Conservation (phyloP, 2,329 filamentous ascomycete genomes). For the Truncatella angustata region DNA sequence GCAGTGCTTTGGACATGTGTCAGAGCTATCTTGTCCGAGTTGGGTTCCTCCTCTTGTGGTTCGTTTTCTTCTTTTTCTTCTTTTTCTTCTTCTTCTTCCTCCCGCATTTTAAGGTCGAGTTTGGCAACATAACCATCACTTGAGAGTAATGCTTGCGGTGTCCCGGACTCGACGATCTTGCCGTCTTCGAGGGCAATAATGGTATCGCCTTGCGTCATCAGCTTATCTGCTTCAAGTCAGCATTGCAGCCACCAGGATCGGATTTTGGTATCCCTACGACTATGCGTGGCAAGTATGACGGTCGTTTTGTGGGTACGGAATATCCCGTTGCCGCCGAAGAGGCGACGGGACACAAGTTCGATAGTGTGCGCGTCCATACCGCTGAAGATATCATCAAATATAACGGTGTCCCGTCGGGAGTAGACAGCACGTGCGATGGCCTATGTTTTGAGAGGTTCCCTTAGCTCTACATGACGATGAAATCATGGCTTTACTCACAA, state of each 20-base stretch:
- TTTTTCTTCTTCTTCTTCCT: neutral
- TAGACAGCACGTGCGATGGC: conserved; percentile 38
- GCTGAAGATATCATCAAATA: conserved; percentile 39
- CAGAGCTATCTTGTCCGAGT: neutral
- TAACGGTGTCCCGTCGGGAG: conserved; percentile 26
- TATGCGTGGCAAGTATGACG: conserved; percentile 22
- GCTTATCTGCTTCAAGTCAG: conserved; percentile 2
- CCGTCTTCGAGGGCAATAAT: conserved; percentile 5
- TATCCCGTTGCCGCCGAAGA: conserved; percentile 26
- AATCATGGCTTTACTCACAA: conserved; percentile 19
- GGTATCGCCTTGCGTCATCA: conserved; percentile 4
- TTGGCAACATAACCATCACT: conserved; percentile 6
- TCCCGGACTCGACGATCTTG: conserved; percentile 1
- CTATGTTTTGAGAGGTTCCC: conserved; percentile 15
- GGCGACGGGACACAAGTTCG: conserved; percentile 25
- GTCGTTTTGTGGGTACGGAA: conserved; percentile 30
- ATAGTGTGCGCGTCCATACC: conserved; percentile 35
- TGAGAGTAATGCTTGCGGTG: neutral
- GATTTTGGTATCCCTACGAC: conserved; percentile 7
- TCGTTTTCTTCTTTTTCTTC: too few relatives aligned
- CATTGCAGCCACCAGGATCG: too few relatives aligned
- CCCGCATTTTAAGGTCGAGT: neutral
- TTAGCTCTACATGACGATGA: too few relatives aligned
- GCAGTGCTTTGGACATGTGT: neutral
- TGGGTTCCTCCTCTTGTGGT: too few relatives aligned